Evolutionary conservation across 78 protist genomes (phyloP), one percentile per base, ranked within the genome.

Genomic region (Guillardia theta): DNA sequence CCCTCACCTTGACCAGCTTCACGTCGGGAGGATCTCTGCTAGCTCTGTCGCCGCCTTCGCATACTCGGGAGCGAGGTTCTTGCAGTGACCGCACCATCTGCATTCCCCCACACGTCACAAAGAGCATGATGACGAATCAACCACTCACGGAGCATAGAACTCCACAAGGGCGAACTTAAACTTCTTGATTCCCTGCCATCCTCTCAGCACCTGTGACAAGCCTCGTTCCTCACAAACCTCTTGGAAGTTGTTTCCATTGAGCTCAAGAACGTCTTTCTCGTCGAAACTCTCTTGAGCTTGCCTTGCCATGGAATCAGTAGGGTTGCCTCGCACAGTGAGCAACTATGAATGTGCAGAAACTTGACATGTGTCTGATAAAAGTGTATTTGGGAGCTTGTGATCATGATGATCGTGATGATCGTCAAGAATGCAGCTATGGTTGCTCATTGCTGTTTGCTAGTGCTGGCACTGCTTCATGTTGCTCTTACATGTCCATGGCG

Each of bases 71-170:
- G 12, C 27, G 48, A 80, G 90, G 18, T 44, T 19, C 50, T 80
- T 15, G 90, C 90, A 80, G 90, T 80, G 90, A 1, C 90, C 90
- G 45, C 90, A 80, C 90, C 90, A 80, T 30, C 70, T 58, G 70
- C 70, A 6, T 30, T n/a, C n/a, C n/a, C 39, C 21, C 39, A 1
- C 70, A 58, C 39, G 21, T 58, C 39, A 9, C 1, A 58, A 30
- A 27, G 27, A 58, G 27, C 39, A 58, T 58, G 39, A 6, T 30
- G 70, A 9, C 4, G 70, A 30, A 58, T 58, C 2, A 58, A 1
- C 21, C 21, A 30, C 21, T 3, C 3, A 58, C 70, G 90, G 90
- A 1, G 90, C 90, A 44, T 80, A 80, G 50, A 80, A 80, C 50
- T 80, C 90, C 53, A 80, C 90, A 9, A 80, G 90, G 53, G 45